These are phyloP conservation scores for Botrytis paeoniae DNA, from an alignment of 2,329 filamentous ascomycete genomes.

Conservation along the genomic window DNA sequence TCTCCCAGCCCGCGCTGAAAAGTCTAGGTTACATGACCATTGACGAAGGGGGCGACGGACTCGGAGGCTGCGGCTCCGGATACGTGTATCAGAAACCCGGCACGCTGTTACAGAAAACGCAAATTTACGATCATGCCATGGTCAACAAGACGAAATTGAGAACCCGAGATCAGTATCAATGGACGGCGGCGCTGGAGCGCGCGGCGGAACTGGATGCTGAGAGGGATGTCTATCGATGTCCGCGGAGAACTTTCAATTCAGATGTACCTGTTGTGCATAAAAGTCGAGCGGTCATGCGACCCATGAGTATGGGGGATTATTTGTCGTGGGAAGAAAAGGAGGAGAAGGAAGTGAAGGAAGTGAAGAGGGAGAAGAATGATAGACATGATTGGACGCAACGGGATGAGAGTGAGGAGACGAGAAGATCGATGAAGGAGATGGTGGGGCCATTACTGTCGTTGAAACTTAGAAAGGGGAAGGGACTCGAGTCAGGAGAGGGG, in stretches of 20 bases:
- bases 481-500: constrained; percentile 14
- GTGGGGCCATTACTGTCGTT: constrained; percentile 43
- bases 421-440: constrained; percentile 28
- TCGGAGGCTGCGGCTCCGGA: background rate
- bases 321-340: constrained; percentile 28
- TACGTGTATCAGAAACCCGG: constrained; percentile 10
- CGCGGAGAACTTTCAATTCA: constrained; percentile 38
- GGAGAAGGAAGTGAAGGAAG: background rate
- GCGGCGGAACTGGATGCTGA: constrained; percentile 37
- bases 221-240: constrained; percentile 33
- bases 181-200: constrained; percentile 40
- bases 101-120: constrained; percentile 26
- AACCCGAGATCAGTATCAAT: constrained; percentile 48
- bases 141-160: constrained; percentile 39
- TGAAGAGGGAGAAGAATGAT: constrained; percentile 23
- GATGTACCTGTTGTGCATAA: constrained; percentile 1
- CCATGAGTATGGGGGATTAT: constrained; percentile 31
- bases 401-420: constrained; percentile 43
- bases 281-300: constrained; percentile 16
- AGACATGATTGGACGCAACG: constrained; percentile 55
- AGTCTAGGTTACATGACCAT: constrained; percentile 40
- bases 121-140: constrained; percentile 34
- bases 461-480: constrained; percentile 41
- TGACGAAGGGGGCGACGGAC: constrained; percentile 23
- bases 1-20: constrained; percentile 45